A percentile compares a stretch with the other conserved stretches of the same genome.
phyloP scores from a whole-genome alignment of 768 basidiomycete species.

The Lactarius hatsudake region DNA sequence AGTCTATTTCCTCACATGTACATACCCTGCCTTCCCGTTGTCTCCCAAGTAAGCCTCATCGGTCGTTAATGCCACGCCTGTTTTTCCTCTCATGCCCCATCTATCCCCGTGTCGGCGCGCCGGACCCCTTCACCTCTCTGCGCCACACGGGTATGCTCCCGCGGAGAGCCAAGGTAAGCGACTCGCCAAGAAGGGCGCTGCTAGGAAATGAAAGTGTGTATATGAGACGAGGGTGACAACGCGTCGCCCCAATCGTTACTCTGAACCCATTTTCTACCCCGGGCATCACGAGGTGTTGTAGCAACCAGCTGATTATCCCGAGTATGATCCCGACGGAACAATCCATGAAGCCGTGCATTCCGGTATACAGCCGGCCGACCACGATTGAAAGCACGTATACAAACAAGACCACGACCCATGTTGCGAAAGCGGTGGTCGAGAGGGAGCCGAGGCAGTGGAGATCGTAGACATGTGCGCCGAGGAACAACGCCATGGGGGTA shows the following conservation, averaged over 20 bases:
- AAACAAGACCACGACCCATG: slow-evolving; percentile 42
- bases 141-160: no score
- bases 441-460: slow-evolving; percentile 31
- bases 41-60: no score
- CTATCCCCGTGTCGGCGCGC: no score
- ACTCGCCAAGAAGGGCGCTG: slow-evolving; percentile 63
- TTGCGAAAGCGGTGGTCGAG: slow-evolving; percentile 48
- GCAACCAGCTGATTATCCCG: slow-evolving; percentile 42
- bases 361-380: slow-evolving; percentile 79
- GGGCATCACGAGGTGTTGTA: slow-evolving; percentile 37
- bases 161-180: no score
- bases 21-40: no score
- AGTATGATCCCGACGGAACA: slow-evolving; percentile 60
- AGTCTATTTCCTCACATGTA: no score
- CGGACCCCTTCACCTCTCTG: no score
- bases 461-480: slow-evolving; percentile 56
- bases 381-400: slow-evolving; percentile 71
- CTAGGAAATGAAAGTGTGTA: background rate
- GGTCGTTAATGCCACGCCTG: no score
- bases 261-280: slow-evolving; percentile 40
- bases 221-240: slow-evolving; percentile 14
- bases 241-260: slow-evolving; percentile 39
- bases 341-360: slow-evolving; percentile 86
- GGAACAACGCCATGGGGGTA: slow-evolving; percentile 84
- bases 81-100: no score